Conservation (phyloP, 345 rosid species). For the Eucalyptus sp. region DNA sequence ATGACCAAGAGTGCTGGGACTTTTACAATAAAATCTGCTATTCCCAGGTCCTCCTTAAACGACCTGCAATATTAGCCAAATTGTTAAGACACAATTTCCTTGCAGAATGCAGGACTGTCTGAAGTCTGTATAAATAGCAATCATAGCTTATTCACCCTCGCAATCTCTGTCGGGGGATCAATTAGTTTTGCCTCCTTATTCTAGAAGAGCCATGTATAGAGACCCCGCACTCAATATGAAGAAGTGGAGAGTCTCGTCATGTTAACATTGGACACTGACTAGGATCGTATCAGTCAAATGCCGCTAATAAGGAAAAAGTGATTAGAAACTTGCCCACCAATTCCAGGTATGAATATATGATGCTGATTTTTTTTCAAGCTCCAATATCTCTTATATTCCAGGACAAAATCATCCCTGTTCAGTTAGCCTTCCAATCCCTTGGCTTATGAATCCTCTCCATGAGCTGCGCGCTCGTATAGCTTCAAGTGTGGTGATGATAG, state of each 20-base stretch:
- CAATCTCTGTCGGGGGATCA: background rate
- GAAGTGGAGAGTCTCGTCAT: background rate
- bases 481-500: no score
- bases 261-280: background rate
- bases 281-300: background rate
- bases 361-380: no score
- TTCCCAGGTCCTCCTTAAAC: background rate
- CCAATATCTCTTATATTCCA: no score
- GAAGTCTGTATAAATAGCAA: background rate
- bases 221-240: background rate
- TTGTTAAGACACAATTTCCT: background rate
- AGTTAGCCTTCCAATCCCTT: no score
- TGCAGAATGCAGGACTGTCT: background rate
- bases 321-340: no score
- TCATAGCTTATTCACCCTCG: background rate
- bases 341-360: no score
- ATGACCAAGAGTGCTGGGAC: constrained; percentile 29
- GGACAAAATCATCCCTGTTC: no score
- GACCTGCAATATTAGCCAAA: background rate
- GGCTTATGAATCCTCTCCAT: no score
- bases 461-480: no score
- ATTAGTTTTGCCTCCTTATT: background rate
- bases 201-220: background rate
- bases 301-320: no score
- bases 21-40: constrained; percentile 8